Base-by-base conservation (phyloP, 2,329 filamentous ascomycete species). In the Colletotrichum agaves region DNA sequence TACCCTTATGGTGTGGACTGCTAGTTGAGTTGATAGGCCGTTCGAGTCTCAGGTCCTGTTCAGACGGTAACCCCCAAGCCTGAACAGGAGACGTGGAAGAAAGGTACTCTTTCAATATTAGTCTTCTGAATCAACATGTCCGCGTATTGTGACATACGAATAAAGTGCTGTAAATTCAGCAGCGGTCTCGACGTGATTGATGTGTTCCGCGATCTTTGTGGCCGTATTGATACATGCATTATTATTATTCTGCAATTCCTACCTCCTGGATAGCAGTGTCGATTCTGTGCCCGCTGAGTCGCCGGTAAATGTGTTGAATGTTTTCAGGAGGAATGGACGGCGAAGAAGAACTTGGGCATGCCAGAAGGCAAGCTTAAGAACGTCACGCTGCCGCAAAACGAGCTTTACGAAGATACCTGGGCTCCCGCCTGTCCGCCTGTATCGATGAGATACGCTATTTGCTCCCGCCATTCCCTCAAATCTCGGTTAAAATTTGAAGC, bases 341-440 rank as follows among this genome's bases (percentile, higher is more conserved):
- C 81, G 74, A 0, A 76, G 76, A 1, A 82, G 75, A 1, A 83
- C 79, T 12, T 78, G 74, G 0, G 80, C 76, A 44, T 82, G 81
- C 77, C 79, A 81, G 49, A 78, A 82, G 0, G 80, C 77, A 4
- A 82, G 70, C 37, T 80, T 81, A 1, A 83, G 71, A 0, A 82
- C 78, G 12, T 81, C 79, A 0, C 78, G 75, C 59, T 82, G 81
- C 0, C 81, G 74, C 39, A 78, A 76, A 4, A 62, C 59, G 19
- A 62, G 5, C 31, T 62, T 46, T 2, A 62, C 49, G 21, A 79
- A 81, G 3, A 82, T 78, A 0, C 78, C 78, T 2, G 76, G 71
- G 1, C 80, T 71, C 6, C 72, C 78, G 49, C 81, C 78, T 0
- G 81, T 71, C 72, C 78, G 49, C 81, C 78, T 0, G 81, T 71